These are phyloP conservation scores for Cordia subcordata DNA, from an alignment of 257 asterid species.

Conservation along the genomic window DNA sequence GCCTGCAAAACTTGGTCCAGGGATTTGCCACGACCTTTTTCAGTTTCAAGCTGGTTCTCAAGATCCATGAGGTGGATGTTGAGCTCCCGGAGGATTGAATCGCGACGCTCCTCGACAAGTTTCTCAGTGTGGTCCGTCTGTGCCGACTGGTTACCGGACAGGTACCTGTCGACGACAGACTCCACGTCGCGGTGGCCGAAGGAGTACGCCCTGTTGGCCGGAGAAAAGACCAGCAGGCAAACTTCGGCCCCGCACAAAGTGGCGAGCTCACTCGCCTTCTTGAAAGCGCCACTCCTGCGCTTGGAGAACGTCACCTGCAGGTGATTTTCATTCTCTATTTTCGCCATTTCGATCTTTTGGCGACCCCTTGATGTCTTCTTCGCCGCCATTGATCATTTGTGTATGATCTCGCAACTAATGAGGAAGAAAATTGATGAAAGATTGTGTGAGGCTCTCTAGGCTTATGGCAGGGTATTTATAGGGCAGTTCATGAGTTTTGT, in stretches of 20 bases:
- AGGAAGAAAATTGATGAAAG: no score
- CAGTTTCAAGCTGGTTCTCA: no score
- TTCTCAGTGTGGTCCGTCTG: no score
- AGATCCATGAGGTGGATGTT: no score
- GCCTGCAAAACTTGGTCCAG: no score
- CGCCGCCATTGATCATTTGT: neutral
- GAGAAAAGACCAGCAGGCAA: neutral
- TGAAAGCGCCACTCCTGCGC: neutral
- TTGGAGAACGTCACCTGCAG: neutral
- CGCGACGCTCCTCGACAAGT: neutral
- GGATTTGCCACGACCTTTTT: no score
- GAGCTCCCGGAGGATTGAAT: no score
- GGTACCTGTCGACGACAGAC: neutral
- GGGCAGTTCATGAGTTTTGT: no score
- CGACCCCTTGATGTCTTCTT: neutral
- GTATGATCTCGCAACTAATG: no score
- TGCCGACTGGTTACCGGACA: no score
- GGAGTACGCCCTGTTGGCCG: neutral
- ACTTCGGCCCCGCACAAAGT: neutral
- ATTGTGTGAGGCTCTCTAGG: no score
- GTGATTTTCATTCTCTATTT: neutral
- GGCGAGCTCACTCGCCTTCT: neutral
- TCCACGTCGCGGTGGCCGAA: neutral
- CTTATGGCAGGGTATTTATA: no score
- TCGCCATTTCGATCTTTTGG: constrained; percentile 2